phyloP scores from a whole-genome alignment of 805 yeast genomes.

The Myxozyma sirexii region DNA sequence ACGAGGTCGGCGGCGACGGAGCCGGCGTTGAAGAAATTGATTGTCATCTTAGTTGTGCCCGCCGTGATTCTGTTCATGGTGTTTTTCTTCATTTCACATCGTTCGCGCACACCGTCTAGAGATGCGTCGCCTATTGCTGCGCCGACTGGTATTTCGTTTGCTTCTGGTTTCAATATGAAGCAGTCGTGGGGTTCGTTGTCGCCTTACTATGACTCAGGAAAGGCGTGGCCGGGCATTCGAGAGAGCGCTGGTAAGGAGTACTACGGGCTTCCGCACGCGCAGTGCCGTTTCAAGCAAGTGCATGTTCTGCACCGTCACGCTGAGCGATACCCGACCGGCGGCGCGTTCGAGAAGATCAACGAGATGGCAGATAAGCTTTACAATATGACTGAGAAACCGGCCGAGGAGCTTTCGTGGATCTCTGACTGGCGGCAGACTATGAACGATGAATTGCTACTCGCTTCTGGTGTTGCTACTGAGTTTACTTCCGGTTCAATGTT shows the following conservation, averaged over 20 bases:
- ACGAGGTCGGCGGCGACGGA: constrained; percentile 24
- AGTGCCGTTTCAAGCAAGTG: constrained; percentile 64
- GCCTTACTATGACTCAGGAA: constrained; percentile 46
- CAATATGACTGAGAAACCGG: constrained; percentile 37
- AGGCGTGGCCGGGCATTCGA: constrained; percentile 42
- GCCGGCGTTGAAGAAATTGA: constrained; percentile 32
- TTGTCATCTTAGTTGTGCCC: constrained; percentile 35
- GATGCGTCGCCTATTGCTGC: constrained; percentile 42
- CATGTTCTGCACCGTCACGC: constrained; percentile 78
- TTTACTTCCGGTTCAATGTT: constrained; percentile 43
- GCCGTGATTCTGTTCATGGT: constrained; percentile 35
- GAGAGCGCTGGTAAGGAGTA: constrained; percentile 37
- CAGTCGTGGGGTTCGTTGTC: constrained; percentile 48
- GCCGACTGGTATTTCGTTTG: constrained; percentile 44
- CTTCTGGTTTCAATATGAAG: constrained; percentile 45
- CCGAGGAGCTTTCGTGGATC: constrained; percentile 41
- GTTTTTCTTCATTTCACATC: constrained; percentile 32
- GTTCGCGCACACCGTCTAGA: constrained; percentile 31
- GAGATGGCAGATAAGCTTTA: constrained; percentile 43
- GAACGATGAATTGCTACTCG: constrained; percentile 43
- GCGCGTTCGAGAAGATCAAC: constrained; percentile 47
- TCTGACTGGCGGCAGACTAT: constrained; percentile 42
- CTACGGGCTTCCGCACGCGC: constrained; percentile 41
- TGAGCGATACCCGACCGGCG: constrained; percentile 66
- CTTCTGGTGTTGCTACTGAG: constrained; percentile 46